phyloP scores from a whole-genome alignment of 2,329 filamentous ascomycete genomes.

The Hypocreales sp. region DNA sequence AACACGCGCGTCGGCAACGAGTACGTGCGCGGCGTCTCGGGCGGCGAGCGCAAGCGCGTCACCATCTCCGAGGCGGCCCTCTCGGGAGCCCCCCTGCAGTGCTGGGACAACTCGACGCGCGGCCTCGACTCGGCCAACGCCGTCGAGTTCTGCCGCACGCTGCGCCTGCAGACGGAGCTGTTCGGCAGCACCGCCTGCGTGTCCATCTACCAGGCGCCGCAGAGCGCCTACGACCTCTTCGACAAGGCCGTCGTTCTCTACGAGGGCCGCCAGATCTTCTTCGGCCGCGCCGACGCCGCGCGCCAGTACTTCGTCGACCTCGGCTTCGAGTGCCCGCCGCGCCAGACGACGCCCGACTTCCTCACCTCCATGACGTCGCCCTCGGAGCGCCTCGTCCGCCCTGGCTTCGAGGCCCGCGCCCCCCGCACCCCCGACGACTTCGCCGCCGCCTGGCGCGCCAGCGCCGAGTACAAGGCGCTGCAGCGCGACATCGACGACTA shows the following conservation, averaged over 20 bases:
- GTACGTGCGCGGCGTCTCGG: constrained; percentile 58
- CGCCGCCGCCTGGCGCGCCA: constrained; percentile 40
- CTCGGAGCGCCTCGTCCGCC: constrained; percentile 36
- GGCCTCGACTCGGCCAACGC: constrained; percentile 63
- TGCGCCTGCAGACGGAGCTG: constrained; percentile 52
- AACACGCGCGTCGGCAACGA: constrained; percentile 64
- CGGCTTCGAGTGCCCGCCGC: constrained; percentile 50
- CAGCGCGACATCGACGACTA: constrained; percentile 40
- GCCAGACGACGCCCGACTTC: constrained; percentile 57
- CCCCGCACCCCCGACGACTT: constrained; percentile 49
- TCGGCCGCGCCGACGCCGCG: constrained; percentile 43
- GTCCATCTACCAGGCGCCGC: constrained; percentile 59
- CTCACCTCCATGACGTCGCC: constrained; percentile 53
- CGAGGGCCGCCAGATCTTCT: constrained; percentile 47
- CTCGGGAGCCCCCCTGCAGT: constrained; percentile 44
- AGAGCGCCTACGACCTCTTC: constrained; percentile 47
- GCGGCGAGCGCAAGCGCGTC: constrained; percentile 56
- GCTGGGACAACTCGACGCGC: constrained; percentile 59
- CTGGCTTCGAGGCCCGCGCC: constrained; percentile 38
- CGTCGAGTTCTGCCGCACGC: constrained; percentile 57
- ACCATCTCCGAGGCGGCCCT: constrained; percentile 46
- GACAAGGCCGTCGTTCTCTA: constrained; percentile 44
- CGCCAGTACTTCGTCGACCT: constrained; percentile 50
- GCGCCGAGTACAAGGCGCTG: constrained; percentile 31
- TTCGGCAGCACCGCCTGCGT: constrained; percentile 51